Conservation (phyloP, 306 rosid genomes). For the Psophocarpus tetragonolobus region DNA sequence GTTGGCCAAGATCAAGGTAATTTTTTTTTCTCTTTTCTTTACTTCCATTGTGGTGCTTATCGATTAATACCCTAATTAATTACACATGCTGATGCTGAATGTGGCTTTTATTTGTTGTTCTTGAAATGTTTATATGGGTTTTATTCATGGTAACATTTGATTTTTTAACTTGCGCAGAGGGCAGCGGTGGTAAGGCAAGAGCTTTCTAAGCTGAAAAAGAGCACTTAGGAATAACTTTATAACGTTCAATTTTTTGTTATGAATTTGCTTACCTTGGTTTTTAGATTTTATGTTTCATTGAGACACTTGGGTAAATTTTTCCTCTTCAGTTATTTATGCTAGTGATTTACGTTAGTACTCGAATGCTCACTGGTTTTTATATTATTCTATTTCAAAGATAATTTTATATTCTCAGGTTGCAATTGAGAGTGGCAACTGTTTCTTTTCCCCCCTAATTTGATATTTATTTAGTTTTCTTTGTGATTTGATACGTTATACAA, state of each 20-base stretch:
- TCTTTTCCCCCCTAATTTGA: neutral
- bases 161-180: conserved; percentile 53
- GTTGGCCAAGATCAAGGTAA: conserved; percentile 96
- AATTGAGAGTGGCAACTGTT: neutral
- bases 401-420: neutral
- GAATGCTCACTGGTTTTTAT: neutral
- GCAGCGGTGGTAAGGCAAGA: conserved; percentile 85
- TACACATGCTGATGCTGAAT: neutral
- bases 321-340: conserved; percentile 18
- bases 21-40: neutral
- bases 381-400: neutral
- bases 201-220: conserved; percentile 75
- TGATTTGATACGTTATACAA: neutral
- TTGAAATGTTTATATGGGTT: neutral
- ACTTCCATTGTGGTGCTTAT: too few species aligned
- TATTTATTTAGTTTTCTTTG: neutral
- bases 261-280: conserved; percentile 24
- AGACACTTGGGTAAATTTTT: conserved; percentile 7
- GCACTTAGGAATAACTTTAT: conserved; percentile 41
- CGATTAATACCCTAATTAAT: neutral
- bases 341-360: neutral
- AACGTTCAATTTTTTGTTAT: conserved; percentile 45
- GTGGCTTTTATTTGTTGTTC: neutral
- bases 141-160: neutral
- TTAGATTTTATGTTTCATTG: conserved; percentile 4